These are phyloP conservation scores for Hygrocybe coccinea DNA, from an alignment of 768 basidiomycete genomes.

Conservation along the genomic window DNA sequence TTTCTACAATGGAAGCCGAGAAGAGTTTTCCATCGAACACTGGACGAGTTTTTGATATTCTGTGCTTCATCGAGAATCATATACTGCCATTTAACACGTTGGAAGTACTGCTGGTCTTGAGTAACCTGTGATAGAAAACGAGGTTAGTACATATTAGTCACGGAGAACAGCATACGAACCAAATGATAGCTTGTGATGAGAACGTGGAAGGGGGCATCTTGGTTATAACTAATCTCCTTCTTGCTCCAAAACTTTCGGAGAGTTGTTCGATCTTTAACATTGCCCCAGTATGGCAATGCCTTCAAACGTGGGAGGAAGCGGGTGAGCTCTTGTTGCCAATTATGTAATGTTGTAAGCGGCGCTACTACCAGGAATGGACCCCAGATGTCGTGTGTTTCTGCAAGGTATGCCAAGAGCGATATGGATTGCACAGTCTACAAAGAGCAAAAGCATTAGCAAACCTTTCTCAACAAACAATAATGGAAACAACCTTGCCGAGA, in stretches of 20 bases:
- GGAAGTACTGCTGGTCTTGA: constrained; percentile 97
- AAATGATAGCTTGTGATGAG: constrained; percentile 96
- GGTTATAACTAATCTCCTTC: constrained; percentile 92
- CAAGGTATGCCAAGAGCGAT: constrained; percentile 89
- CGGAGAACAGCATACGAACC: constrained; percentile 41
- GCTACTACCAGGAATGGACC: constrained; percentile 98
- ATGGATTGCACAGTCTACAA: constrained; percentile 93
- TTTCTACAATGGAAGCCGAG: constrained; percentile 95
- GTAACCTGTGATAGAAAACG: constrained; percentile 60
- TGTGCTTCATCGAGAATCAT: constrained; percentile 99
- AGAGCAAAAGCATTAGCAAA: constrained; percentile 1
- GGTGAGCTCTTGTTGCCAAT: constrained; percentile 98
- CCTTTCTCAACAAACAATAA: not conserved
- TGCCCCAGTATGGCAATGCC: constrained; percentile 97
- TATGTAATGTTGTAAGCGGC: constrained; percentile 94
- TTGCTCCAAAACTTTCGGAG: constrained; percentile 97
- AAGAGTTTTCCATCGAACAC: constrained; percentile 94
- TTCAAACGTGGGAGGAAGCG: constrained; percentile 93
- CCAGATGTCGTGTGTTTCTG: constrained; percentile 98
- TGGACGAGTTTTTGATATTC: constrained; percentile 97
- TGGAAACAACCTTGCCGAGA: constrained; percentile 62
- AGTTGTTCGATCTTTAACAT: constrained; percentile 90
- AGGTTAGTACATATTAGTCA: not conserved
- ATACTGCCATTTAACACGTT: constrained; percentile 98
- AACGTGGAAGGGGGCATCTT: constrained; percentile 94